Evolutionary conservation across 176 grass and related monocot species (phyloP).

Genomic region (Cenchrus fungigraminus): DNA sequence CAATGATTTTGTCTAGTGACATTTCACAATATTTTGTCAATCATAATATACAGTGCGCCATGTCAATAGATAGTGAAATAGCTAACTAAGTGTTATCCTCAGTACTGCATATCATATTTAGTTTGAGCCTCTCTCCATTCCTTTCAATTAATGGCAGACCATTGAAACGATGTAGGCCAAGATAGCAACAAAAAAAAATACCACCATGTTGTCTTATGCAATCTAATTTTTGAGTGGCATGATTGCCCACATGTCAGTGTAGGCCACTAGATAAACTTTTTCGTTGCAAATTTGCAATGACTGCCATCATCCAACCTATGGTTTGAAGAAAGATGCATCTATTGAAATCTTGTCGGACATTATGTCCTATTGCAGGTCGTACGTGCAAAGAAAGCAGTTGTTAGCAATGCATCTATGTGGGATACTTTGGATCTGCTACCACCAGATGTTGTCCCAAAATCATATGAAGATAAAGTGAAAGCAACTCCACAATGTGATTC

Average conservation of each 20-base stretch:
- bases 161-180: constrained; percentile 49
- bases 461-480: constrained; percentile 73
- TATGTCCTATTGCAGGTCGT: constrained; percentile 63
- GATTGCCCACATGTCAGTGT: constrained; percentile 30
- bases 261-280: constrained; percentile 42
- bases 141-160: constrained; percentile 56
- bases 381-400: constrained; percentile 89
- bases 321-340: constrained; percentile 27
- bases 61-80: constrained; percentile 16
- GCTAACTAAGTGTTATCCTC: constrained; percentile 17
- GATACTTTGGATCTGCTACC: constrained; percentile 88
- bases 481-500: constrained; percentile 91
- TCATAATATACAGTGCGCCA: not conserved
- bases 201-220: constrained; percentile 40
- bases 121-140: constrained; percentile 33
- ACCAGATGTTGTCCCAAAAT: constrained; percentile 61
- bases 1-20: constrained; percentile 26
- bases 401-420: constrained; percentile 96
- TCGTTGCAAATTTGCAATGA: not conserved
- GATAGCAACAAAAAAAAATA: not conserved
- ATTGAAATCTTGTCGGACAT: constrained; percentile 42
- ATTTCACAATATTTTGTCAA: constrained; percentile 17
- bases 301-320: constrained; percentile 35
- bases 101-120: constrained; percentile 29
- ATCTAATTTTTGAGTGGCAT: constrained; percentile 33